A percentile compares a stretch with the other conserved stretches of the same genome.
Evolutionary conservation across 768 basidiomycete species (phyloP).

Genomic region (Leccinum obscurum): DNA sequence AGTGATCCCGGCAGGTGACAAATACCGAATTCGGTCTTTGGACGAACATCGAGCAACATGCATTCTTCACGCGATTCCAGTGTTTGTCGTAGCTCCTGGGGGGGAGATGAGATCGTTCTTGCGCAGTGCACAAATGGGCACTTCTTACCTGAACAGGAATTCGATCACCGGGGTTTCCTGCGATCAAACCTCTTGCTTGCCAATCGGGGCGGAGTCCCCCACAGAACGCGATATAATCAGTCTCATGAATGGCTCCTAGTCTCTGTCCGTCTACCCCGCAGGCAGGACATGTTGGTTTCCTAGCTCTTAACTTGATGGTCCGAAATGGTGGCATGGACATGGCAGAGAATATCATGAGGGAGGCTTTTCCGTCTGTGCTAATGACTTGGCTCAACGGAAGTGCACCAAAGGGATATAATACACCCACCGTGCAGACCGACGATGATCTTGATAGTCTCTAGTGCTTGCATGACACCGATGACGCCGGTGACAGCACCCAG

Average conservation of each 20-base stretch:
- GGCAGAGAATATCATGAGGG: constrained; percentile 75
- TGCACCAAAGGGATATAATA: neutral
- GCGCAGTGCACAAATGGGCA: neutral
- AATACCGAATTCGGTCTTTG: constrained; percentile 80
- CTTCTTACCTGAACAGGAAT: constrained; percentile 43
- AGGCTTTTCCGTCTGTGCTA: constrained; percentile 54
- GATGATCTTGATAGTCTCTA: constrained; percentile 83
- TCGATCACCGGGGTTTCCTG: constrained; percentile 43
- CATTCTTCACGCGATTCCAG: constrained; percentile 32
- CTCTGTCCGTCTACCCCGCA: constrained; percentile 60
- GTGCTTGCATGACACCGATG: constrained; percentile 86
- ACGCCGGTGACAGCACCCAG: constrained; percentile 87
- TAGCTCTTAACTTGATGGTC: constrained; percentile 74
- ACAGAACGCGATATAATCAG: constrained; percentile 87
- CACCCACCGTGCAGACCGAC: constrained; percentile 61
- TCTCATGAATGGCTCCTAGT: constrained; percentile 48
- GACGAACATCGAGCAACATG: constrained; percentile 75
- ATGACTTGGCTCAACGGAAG: constrained; percentile 6
- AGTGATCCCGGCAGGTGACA: constrained; percentile 73
- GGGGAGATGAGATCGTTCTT: neutral
- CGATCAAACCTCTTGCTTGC: constrained; percentile 51
- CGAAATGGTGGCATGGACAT: constrained; percentile 72
- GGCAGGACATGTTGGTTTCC: constrained; percentile 68
- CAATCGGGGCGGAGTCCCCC: constrained; percentile 72
- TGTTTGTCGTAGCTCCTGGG: constrained; percentile 50